Conservation (phyloP, 805 yeast genomes). For the Yarrowia sp. region DNA sequence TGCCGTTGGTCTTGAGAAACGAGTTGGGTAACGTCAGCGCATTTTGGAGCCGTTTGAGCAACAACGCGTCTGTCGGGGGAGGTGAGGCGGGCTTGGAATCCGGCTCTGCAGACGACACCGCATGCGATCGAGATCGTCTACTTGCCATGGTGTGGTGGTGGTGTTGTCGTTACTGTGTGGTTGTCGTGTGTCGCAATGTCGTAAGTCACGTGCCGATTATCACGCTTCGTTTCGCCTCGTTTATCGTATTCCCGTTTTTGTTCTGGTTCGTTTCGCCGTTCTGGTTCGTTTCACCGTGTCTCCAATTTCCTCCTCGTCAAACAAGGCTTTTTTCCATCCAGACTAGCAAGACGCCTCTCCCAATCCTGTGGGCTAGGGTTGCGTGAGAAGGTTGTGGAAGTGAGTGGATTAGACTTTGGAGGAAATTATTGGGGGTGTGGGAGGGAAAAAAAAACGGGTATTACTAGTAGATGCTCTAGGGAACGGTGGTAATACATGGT, state of each 20-base stretch:
- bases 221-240: too few species aligned
- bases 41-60: neutral
- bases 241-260: too few species aligned
- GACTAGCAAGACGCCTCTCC: neutral
- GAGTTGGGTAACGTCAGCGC: constrained; percentile 7
- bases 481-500: too few species aligned
- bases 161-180: too few species aligned
- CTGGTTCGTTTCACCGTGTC: too few species aligned
- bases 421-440: neutral
- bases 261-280: neutral
- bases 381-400: constrained; percentile 18
- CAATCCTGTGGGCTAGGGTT: constrained; percentile 22
- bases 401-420: too few species aligned
- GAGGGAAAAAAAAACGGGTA: too few species aligned
- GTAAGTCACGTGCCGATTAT: too few species aligned
- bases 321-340: neutral
- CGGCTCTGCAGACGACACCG: constrained; percentile 3
- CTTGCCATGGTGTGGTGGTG: neutral
- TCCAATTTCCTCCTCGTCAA: neutral
- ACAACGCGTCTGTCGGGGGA: neutral
- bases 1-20: constrained; percentile 16
- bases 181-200: too few species aligned
- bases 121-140: neutral
- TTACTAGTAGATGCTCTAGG: too few species aligned
- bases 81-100: constrained; percentile 10